Conservation (phyloP, 768 basidiomycete genomes). For the Leccinum truebloodii region DNA sequence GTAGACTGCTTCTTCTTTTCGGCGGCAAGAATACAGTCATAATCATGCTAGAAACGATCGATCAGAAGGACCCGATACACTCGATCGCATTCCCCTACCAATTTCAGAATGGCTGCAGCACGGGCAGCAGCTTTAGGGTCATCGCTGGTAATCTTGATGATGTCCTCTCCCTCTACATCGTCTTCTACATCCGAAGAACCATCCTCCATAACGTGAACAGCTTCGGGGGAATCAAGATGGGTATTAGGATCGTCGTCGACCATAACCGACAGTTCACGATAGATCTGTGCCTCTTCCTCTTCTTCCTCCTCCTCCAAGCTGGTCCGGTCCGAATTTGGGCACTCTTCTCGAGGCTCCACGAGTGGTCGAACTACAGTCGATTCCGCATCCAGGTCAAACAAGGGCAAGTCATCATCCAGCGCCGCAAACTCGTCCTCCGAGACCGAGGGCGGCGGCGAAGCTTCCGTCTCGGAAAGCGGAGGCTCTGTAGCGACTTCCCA, state of each 20-base stretch:
- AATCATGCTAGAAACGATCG: slow-evolving; percentile 62
- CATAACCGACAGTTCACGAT: slow-evolving; percentile 39
- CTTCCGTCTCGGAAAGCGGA: slow-evolving; percentile 16
- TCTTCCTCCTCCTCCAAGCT: slow-evolving; percentile 24
- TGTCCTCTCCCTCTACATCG: slow-evolving; percentile 40
- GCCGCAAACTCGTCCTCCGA: slow-evolving; percentile 24
- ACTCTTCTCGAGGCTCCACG: not conserved
- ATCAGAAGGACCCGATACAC: not conserved
- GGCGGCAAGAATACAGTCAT: slow-evolving; percentile 66
- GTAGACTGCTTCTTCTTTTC: slow-evolving; percentile 27
- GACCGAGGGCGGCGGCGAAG: slow-evolving; percentile 2
- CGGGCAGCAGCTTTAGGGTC: slow-evolving; percentile 87
- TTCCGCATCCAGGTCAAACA: slow-evolving; percentile 21
- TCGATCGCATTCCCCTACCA: slow-evolving; percentile 48
- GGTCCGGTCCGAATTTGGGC: slow-evolving; percentile 19
- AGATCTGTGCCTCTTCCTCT: slow-evolving; percentile 31
- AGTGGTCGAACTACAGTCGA: slow-evolving; percentile 14
- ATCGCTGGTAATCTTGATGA: slow-evolving; percentile 82
- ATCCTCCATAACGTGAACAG: slow-evolving; percentile 9
- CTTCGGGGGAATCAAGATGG: not conserved
- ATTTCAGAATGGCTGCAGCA: slow-evolving; percentile 90
- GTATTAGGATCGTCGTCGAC: slow-evolving; percentile 19
- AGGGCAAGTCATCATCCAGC: slow-evolving; percentile 16
- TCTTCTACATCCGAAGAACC: slow-evolving; percentile 31
- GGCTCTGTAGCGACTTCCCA: slow-evolving; percentile 29